Evolutionary conservation across 2,329 filamentous ascomycete species (phyloP).

Genomic region (Trichophaea hybrida): DNA sequence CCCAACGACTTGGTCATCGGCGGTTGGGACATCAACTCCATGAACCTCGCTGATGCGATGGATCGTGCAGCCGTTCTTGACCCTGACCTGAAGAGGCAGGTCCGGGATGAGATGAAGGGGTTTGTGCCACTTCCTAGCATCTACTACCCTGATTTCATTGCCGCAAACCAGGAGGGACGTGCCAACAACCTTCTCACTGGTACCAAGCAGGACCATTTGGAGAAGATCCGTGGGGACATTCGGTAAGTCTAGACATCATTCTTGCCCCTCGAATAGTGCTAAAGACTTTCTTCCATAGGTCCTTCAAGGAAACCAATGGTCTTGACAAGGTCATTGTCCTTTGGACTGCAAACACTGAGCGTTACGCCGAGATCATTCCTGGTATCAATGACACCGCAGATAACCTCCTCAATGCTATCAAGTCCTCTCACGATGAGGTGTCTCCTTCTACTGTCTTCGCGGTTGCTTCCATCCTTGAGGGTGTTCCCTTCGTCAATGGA

Average conservation of each 20-base stretch:
- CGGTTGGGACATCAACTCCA: conserved; percentile 89
- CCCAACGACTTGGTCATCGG: conserved; percentile 90
- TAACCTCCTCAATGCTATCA: conserved; percentile 78
- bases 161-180: conserved; percentile 91
- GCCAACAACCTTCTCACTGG: conserved; percentile 82
- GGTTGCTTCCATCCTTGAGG: conserved; percentile 82
- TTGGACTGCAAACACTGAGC: conserved; percentile 98
- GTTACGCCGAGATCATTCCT: conserved; percentile 72
- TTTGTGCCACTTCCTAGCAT: conserved; percentile 86
- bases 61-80: conserved; percentile 90
- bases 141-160: conserved; percentile 99
- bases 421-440: conserved; percentile 76
- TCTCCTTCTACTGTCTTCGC: conserved; percentile 92
- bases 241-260: conserved; percentile 38
- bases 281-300: conserved; percentile 34
- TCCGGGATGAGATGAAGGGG: conserved; percentile 81
- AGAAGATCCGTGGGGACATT: conserved; percentile 86
- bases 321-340: conserved; percentile 94
- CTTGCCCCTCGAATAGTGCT: conserved; percentile 8
- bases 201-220: conserved; percentile 73
- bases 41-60: conserved; percentile 86
- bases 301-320: conserved; percentile 73
- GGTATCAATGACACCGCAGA: conserved; percentile 95
- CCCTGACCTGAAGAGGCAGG: conserved; percentile 76
- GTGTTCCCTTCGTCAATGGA: conserved; percentile 91